Conservation (phyloP, 2,329 filamentous ascomycete genomes). For the Hymenoscyphus scutula region DNA sequence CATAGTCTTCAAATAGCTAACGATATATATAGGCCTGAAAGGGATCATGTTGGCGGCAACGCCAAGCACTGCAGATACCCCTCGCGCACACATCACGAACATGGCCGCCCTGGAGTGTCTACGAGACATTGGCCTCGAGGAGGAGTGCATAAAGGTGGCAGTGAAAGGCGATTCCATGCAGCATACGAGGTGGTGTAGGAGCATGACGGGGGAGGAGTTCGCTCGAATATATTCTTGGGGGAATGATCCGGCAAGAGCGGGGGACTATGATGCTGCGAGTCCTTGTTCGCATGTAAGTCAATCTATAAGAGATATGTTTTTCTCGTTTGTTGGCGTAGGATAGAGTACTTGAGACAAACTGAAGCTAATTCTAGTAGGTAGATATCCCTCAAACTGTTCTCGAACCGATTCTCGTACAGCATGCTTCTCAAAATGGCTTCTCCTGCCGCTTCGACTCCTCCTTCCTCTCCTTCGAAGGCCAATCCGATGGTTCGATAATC, state of each 20-base stretch:
- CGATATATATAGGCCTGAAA: constrained; percentile 40
- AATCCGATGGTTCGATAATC: constrained; percentile 24
- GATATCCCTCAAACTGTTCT: constrained; percentile 50
- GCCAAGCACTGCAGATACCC: constrained; percentile 52
- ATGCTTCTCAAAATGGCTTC: constrained; percentile 43
- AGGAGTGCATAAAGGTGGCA: constrained; percentile 39
- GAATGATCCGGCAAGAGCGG: constrained; percentile 45
- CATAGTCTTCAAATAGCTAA: background rate
- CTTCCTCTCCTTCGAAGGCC: constrained; percentile 37
- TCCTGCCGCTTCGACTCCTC: constrained; percentile 43
- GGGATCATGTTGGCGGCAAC: constrained; percentile 53
- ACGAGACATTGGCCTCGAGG: constrained; percentile 50
- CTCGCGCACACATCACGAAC: constrained; percentile 60
- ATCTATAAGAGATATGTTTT: background rate
- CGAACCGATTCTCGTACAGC: constrained; percentile 46
- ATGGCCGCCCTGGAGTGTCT: constrained; percentile 55
- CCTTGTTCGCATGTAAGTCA: constrained; percentile 39
- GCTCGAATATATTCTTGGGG: constrained; percentile 52
- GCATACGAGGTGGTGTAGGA: constrained; percentile 52
- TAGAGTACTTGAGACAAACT: too few species aligned
- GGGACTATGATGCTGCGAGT: constrained; percentile 43
- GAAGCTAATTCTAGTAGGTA: constrained; percentile 17
- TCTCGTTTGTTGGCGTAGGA: too few species aligned
- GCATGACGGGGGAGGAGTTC: constrained; percentile 52
- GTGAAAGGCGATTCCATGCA: constrained; percentile 43